Percentiles rank a stretch among this genome's conserved stretches.
These are phyloP conservation scores for Escallonia rubra DNA, from an alignment of 129 eudicot genomes.

Conservation along the genomic window DNA sequence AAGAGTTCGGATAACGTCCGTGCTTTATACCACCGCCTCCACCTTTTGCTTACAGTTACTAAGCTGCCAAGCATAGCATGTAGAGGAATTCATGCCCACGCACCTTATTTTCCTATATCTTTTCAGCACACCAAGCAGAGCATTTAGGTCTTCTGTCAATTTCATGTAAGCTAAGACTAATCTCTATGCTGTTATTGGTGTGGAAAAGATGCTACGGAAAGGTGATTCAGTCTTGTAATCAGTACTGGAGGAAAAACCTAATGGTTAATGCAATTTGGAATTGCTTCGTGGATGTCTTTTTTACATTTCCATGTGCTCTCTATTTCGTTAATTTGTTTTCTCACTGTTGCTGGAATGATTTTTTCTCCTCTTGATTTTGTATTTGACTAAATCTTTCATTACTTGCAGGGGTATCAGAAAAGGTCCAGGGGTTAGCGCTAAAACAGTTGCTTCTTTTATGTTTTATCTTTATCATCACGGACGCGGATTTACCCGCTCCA, in stretches of 20 bases:
- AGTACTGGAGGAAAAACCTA: not conserved
- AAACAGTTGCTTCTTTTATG: constrained; percentile 43
- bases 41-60: not conserved
- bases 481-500: constrained; percentile 39
- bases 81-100: not conserved
- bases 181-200: not conserved
- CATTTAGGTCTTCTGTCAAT: not conserved
- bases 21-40: too few relatives aligned
- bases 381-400: constrained; percentile 14
- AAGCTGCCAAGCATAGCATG: too few relatives aligned
- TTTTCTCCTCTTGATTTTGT: constrained; percentile 1
- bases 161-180: not conserved
- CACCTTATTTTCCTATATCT: not conserved
- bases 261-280: not conserved
- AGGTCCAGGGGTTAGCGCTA: constrained; percentile 22
- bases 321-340: not conserved
- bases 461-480: constrained; percentile 16
- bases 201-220: not conserved
- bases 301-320: not conserved
- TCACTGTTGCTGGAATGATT: not conserved
- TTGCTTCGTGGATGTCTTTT: not conserved
- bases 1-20: too few relatives aligned
- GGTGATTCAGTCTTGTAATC: not conserved
- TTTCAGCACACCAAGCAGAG: too few relatives aligned
- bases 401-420: constrained; percentile 49